These are phyloP conservation scores for Collybiopsis luxurians DNA, from an alignment of 768 basidiomycete species.

Conservation along the genomic window DNA sequence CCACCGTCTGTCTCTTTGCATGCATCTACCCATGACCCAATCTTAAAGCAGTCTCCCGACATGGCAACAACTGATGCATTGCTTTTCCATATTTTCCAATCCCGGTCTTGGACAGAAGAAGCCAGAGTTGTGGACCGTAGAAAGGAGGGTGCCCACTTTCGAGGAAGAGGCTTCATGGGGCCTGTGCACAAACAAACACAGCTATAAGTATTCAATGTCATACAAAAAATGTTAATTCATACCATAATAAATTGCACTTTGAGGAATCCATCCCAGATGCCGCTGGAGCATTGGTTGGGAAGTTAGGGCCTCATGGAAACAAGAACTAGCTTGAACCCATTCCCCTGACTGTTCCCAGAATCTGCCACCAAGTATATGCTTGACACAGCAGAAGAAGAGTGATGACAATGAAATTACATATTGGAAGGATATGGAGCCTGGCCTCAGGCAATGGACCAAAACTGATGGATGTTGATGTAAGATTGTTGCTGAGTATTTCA, in stretches of 20 bases:
- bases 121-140: no score
- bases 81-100: not conserved
- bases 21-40: not conserved
- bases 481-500: no score
- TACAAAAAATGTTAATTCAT: no score
- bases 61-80: not conserved
- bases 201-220: not conserved
- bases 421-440: no score
- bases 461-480: no score
- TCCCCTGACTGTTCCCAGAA: conserved; percentile 14
- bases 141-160: no score
- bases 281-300: conserved; percentile 6
- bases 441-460: no score
- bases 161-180: not conserved
- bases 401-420: no score
- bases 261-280: conserved; percentile 15
- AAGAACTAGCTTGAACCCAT: conserved; percentile 5
- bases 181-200: not conserved
- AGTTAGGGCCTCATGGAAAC: not conserved
- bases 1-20: not conserved
- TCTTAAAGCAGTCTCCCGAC: not conserved
- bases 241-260: not conserved
- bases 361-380: conserved; percentile 31
- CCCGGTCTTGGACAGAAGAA: not conserved
- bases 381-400: no score